These are phyloP conservation scores for Rhododendron molle DNA, from an alignment of 148 eudicot genomes.

Conservation along the genomic window DNA sequence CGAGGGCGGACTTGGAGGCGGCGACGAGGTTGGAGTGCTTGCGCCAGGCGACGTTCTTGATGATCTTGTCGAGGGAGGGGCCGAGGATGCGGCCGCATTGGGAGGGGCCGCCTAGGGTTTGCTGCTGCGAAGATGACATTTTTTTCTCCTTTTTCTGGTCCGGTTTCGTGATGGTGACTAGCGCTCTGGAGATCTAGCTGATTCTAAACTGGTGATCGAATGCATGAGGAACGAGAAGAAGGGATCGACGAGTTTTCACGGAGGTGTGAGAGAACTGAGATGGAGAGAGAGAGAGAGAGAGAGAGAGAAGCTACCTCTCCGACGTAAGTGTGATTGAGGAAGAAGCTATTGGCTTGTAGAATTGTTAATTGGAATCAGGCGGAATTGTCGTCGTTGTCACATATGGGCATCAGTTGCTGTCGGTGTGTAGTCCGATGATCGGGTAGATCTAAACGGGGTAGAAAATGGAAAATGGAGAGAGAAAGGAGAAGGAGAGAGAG, in stretches of 20 bases:
- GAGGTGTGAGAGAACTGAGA: neutral
- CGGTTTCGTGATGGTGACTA: neutral
- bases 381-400: neutral
- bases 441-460: neutral
- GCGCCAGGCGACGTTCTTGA: slow-evolving; percentile 87
- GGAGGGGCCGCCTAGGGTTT: slow-evolving; percentile 67
- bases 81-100: slow-evolving; percentile 71
- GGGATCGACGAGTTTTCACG: neutral
- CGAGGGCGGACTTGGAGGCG: slow-evolving; percentile 67
- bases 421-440: neutral
- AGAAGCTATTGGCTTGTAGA: neutral
- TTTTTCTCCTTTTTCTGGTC: neutral
- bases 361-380: neutral
- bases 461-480: neutral
- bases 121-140: slow-evolving; percentile 24
- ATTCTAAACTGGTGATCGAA: neutral
- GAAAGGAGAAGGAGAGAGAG: too few relatives aligned
- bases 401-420: neutral
- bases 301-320: neutral
- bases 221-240: neutral
- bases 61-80: slow-evolving; percentile 84
- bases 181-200: neutral
- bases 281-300: neutral
- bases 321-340: neutral
- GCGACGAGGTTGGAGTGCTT: slow-evolving; percentile 69